These are phyloP conservation scores for Fusarium devonianum DNA, from an alignment of 2,329 filamentous ascomycete species.

Conservation along the genomic window DNA sequence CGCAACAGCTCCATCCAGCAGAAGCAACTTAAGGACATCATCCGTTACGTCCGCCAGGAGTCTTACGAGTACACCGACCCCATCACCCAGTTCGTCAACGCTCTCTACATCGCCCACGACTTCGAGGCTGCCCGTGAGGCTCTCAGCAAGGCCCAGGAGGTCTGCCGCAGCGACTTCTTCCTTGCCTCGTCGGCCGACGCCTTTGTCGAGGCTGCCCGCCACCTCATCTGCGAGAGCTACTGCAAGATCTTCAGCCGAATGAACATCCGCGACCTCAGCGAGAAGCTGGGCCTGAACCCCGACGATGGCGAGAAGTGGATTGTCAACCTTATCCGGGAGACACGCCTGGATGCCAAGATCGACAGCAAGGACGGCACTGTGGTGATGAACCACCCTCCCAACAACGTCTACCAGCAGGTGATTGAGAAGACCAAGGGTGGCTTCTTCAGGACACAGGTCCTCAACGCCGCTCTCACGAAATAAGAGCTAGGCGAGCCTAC, in stretches of 20 bases:
- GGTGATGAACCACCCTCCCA: slow-evolving; percentile 98
- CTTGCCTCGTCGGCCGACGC: slow-evolving; percentile 81
- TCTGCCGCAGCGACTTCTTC: slow-evolving; percentile 96
- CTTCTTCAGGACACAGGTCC: slow-evolving; percentile 97
- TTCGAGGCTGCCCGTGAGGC: slow-evolving; percentile 96
- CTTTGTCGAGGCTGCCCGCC: slow-evolving; percentile 92
- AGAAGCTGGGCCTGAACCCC: slow-evolving; percentile 86
- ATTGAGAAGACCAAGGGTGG: slow-evolving; percentile 99
- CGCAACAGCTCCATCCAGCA: slow-evolving; percentile 89
- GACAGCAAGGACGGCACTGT: slow-evolving; percentile 99
- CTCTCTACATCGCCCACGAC: slow-evolving; percentile 84
- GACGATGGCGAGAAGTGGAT: slow-evolving; percentile 99
- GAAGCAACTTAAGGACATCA: slow-evolving; percentile 97
- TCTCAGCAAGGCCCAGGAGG: slow-evolving; percentile 85
- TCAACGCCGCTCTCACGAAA: slow-evolving; percentile 72
- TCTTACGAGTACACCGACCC: slow-evolving; percentile 97
- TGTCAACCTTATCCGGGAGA: slow-evolving; percentile 98
- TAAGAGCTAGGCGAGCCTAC: slow-evolving; percentile 42
- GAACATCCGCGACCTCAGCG: slow-evolving; percentile 95
- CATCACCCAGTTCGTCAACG: slow-evolving; percentile 94
- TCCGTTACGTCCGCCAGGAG: slow-evolving; percentile 95
- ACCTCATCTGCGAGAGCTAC: slow-evolving; percentile 98
- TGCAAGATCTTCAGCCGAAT: slow-evolving; percentile 99
- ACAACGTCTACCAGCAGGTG: slow-evolving; percentile 98
- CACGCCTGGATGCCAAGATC: slow-evolving; percentile 96